Evolutionary conservation across 2,329 filamentous ascomycete species (phyloP), one percentile per base, ranked within the genome.

Genomic region (Trichoderma sp.): DNA sequence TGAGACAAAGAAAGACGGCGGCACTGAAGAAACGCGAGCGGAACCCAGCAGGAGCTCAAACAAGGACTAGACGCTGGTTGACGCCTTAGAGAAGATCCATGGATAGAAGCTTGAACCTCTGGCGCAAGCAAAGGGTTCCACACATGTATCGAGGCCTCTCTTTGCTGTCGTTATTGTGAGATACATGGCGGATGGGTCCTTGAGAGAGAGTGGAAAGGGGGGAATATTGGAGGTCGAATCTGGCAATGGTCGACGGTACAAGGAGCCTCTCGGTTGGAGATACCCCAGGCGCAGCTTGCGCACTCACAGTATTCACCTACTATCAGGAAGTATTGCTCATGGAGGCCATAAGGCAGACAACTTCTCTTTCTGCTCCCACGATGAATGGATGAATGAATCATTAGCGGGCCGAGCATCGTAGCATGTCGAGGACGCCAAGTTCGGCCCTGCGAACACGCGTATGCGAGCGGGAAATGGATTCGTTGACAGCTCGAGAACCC

Each of bases 401-500:
- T 17, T 48, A 50, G 57, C 19, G 45, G 45, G 19, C 19, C n/a
- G n/a, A 26, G 3, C 7, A 60, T n/a, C 7, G 39, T 34, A 45
- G 48, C 39, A 44, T 12, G 14, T 9, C 41, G 44, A 24, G n/a
- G 59, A 51, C 15, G 24, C 50, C 34, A 24, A 15, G 17, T 34
- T n/a, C 19, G 48, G 39, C 34, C 45, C 19, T 62, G n/a, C 17
- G 48, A 39, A 52, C 50, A 52, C 59, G 59, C 41, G 59, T 62
- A 45, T 62, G 48, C 7, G n/a, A 45, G 34, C 47, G 41, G 54
- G 48, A 9, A 44, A 62, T 52, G 45, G 59, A 62, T 54, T 62
- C 59, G 59, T 28, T 45, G 59, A 61, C 26, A 45, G 12, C 14
- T 7, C 24, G 41, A 30, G 2, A n/a, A 43, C 59, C 59, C 48